A percentile compares a stretch with the other conserved stretches of the same genome.
phyloP scores from a whole-genome alignment of 2,329 filamentous ascomycete genomes.

The Sporothrix humicola region DNA sequence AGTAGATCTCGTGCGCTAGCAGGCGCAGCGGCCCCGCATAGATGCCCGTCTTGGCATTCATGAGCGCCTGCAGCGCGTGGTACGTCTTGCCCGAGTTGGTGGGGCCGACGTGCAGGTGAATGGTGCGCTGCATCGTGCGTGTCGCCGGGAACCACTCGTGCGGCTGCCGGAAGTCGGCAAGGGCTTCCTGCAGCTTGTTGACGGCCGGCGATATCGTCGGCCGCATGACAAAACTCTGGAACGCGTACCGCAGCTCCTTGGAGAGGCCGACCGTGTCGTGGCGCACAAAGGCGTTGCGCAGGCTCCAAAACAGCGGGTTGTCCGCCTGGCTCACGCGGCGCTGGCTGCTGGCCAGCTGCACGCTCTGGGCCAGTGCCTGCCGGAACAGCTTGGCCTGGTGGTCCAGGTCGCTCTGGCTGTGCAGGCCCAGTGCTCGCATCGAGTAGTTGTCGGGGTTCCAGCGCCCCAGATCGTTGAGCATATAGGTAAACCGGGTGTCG shows the following conservation, averaged over 20 bases:
- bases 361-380: constrained; percentile 52
- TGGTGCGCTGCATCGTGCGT: constrained; percentile 75
- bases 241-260: constrained; percentile 68
- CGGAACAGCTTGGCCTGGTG: constrained; percentile 55
- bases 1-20: constrained; percentile 92
- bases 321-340: constrained; percentile 48
- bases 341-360: constrained; percentile 50
- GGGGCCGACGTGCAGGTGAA: constrained; percentile 93
- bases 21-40: constrained; percentile 90
- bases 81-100: constrained; percentile 99
- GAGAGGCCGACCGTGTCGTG: constrained; percentile 57
- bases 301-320: constrained; percentile 62
- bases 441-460: constrained; percentile 41
- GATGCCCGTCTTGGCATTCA: constrained; percentile 75
- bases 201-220: constrained; percentile 62
- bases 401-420: constrained; percentile 51
- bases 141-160: constrained; percentile 92
- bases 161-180: constrained; percentile 87
- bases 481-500: constrained; percentile 45
- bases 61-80: constrained; percentile 83
- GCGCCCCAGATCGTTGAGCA: constrained; percentile 44
- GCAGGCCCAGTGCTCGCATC: constrained; percentile 47
- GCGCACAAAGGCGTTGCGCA: constrained; percentile 65
- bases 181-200: constrained; percentile 60
- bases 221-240: constrained; percentile 69